Evolutionary conservation across 352 stramenopile genomes (phyloP).

Genomic region (Phytophthora pinifolia): DNA sequence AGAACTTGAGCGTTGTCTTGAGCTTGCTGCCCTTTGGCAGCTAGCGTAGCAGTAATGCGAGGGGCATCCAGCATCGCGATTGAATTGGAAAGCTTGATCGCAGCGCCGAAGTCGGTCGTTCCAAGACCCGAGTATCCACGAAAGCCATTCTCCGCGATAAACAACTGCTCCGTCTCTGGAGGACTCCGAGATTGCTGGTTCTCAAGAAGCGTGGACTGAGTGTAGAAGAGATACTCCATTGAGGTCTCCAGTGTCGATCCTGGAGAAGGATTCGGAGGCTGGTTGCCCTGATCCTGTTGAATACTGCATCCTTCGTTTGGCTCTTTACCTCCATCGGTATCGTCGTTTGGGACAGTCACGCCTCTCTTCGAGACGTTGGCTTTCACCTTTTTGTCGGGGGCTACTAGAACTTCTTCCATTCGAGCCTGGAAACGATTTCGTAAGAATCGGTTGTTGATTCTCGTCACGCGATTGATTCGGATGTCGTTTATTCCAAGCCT

Average conservation of each 20-base stretch:
- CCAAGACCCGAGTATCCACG: constrained; percentile 51
- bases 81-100: constrained; percentile 79
- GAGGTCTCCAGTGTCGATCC: constrained; percentile 48
- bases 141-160: constrained; percentile 70
- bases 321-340: constrained; percentile 14
- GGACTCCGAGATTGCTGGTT: constrained; percentile 34
- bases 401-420: constrained; percentile 75
- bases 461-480: constrained; percentile 77
- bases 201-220: constrained; percentile 46
- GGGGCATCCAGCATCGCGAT: constrained; percentile 56
- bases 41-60: constrained; percentile 25
- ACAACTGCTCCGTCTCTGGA: constrained; percentile 54
- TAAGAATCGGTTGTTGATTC: constrained; percentile 89
- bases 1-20: not conserved
- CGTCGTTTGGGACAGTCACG: constrained; percentile 50
- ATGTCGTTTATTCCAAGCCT: constrained; percentile 65
- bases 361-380: constrained; percentile 84
- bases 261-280: constrained; percentile 15
- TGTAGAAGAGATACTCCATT: constrained; percentile 86
- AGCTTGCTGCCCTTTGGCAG: constrained; percentile 23
- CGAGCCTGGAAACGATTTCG: constrained; percentile 84
- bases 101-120: constrained; percentile 46
- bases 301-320: not conserved
- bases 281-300: constrained; percentile 14
- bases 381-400: constrained; percentile 62